A percentile compares a stretch with the other conserved stretches of the same genome.
phyloP scores from a whole-genome alignment of 2,329 filamentous ascomycete species.

The Akanthomyces muscarius region DNA sequence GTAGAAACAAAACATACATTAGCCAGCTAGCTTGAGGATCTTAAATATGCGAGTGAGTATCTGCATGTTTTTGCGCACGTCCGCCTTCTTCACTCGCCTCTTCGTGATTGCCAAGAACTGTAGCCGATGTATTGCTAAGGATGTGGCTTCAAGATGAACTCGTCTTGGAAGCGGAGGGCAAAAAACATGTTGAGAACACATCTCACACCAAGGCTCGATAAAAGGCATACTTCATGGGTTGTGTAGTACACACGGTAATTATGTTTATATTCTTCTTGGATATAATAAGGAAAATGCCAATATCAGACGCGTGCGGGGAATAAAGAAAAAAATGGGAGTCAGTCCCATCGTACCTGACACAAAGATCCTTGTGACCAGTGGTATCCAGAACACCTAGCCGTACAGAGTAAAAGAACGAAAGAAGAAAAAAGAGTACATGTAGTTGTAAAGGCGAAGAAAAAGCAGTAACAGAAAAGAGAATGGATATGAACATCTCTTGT shows the following conservation, averaged over 20 bases:
- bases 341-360: conserved; percentile 3
- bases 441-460: conserved; percentile 14
- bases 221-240: neutral
- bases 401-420: conserved; percentile 22
- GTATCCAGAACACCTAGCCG: conserved; percentile 37
- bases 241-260: neutral
- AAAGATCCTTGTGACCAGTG: conserved; percentile 16
- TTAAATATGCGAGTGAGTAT: neutral
- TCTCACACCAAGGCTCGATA: too few species aligned
- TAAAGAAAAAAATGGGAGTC: neutral
- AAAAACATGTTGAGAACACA: too few species aligned
- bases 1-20: neutral
- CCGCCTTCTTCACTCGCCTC: too few species aligned
- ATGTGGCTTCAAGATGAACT: too few species aligned
- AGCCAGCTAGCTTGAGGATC: neutral
- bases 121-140: neutral
- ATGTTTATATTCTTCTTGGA: neutral
- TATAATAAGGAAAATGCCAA: neutral
- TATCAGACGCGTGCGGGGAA: neutral
- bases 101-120: neutral
- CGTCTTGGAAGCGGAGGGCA: too few species aligned
- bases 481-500: conserved; percentile 12
- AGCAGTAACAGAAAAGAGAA: conserved; percentile 10
- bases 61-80: neutral
- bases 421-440: conserved; percentile 15